These are phyloP conservation scores for Aquilaria agallochum DNA, from an alignment of 441 rosid genomes.

Conservation along the genomic window DNA sequence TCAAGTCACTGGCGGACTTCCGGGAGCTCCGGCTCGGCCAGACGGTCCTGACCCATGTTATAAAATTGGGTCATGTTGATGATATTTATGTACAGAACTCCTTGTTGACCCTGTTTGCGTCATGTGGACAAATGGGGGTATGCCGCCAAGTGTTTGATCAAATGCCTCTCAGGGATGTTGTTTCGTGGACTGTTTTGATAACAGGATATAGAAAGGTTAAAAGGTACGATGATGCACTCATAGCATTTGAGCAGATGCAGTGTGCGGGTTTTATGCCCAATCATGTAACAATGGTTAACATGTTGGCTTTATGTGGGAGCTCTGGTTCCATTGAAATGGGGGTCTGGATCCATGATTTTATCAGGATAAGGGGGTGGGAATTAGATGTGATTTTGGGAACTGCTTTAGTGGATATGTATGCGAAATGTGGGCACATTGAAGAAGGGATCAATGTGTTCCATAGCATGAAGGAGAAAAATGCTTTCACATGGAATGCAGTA, in stretches of 20 bases:
- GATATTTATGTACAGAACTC: slow-evolving; percentile 48
- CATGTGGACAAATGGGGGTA: slow-evolving; percentile 29
- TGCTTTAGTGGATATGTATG: slow-evolving; percentile 46
- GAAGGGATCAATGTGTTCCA: slow-evolving; percentile 34
- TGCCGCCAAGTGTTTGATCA: slow-evolving; percentile 49
- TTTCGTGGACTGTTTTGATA: slow-evolving; percentile 57
- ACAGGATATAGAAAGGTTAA: slow-evolving; percentile 32
- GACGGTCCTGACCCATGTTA: slow-evolving; percentile 37
- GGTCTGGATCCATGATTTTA: slow-evolving; percentile 46
- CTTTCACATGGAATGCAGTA: slow-evolving; percentile 42
- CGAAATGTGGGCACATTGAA: slow-evolving; percentile 43
- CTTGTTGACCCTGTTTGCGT: slow-evolving; percentile 32
- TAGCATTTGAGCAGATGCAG: slow-evolving; percentile 52
- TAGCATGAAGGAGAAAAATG: slow-evolving; percentile 43
- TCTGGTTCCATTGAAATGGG: slow-evolving; percentile 48
- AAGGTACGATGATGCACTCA: slow-evolving; percentile 38
- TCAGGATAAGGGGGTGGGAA: slow-evolving; percentile 38
- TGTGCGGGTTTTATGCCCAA: slow-evolving; percentile 43
- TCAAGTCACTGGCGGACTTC: slow-evolving; percentile 46
- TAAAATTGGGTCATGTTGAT: slow-evolving; percentile 31
- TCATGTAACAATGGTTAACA: slow-evolving; percentile 57
- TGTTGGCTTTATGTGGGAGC: slow-evolving; percentile 38
- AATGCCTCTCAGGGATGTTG: slow-evolving; percentile 53
- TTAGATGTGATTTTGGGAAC: slow-evolving; percentile 52
- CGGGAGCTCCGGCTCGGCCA: slow-evolving; percentile 26